Percentiles rank a stretch among this genome's conserved stretches.
Evolutionary conservation across 1,284 basidiomycete genomes (phyloP).

Genomic region (Malassezia equina): DNA sequence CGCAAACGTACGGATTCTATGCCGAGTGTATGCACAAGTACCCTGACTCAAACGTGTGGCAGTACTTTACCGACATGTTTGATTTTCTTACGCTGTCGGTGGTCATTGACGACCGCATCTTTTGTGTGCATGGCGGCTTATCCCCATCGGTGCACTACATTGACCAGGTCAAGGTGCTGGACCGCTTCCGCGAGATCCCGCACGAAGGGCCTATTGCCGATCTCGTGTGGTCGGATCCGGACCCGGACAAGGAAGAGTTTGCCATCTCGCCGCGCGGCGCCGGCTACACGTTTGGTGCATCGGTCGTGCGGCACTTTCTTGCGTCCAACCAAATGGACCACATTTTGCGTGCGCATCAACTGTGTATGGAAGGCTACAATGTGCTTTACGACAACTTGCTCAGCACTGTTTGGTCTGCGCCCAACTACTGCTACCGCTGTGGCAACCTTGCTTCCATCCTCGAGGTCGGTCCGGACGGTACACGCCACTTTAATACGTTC

Average conservation of each 20-base stretch:
- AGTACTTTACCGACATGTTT: conserved; percentile 99
- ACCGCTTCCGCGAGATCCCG: conserved; percentile 98
- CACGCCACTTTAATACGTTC: conserved; percentile 93
- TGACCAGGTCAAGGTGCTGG: conserved; percentile 98
- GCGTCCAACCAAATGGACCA: conserved; percentile 89
- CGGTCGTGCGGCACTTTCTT: conserved; percentile 92
- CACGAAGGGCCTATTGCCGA: conserved; percentile 99
- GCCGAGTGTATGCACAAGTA: conserved; percentile 97
- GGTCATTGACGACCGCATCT: conserved; percentile 97
- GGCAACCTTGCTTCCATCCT: conserved; percentile 94
- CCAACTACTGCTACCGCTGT: conserved; percentile 96
- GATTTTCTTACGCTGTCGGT: conserved; percentile 95
- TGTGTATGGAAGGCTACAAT: conserved; percentile 97
- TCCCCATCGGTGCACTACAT: conserved; percentile 97
- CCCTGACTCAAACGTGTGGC: conserved; percentile 81
- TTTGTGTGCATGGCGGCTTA: conserved; percentile 94
- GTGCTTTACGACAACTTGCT: conserved; percentile 89
- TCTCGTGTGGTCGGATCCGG: conserved; percentile 98
- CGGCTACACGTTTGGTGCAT: conserved; percentile 95
- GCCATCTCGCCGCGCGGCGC: conserved; percentile 95
- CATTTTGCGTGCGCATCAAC: conserved; percentile 91
- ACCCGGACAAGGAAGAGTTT: conserved; percentile 97
- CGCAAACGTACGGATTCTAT: conserved; percentile 99
- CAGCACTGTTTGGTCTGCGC: conserved; percentile 95
- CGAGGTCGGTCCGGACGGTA: conserved; percentile 81